phyloP scores from a whole-genome alignment of 441 rosid species.

The Jatropha multifida region DNA sequence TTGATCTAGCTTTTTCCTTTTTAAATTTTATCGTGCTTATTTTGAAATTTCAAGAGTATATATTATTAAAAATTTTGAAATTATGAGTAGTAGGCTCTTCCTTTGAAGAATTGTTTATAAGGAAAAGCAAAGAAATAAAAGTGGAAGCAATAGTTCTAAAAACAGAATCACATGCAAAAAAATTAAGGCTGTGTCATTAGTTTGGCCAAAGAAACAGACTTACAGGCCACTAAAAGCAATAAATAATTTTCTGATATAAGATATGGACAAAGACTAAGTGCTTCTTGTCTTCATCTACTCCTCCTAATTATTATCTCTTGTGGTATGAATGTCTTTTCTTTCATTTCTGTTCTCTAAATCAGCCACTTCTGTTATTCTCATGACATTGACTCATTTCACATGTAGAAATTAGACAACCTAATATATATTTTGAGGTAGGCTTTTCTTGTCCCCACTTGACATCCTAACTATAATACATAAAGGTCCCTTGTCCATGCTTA shows the following conservation, averaged over 20 bases:
- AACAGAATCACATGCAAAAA: neutral
- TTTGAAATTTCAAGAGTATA: no score
- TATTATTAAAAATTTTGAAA: no score
- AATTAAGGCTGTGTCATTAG: no score
- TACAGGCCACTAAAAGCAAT: neutral
- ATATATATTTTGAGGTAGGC: neutral
- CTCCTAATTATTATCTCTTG: neutral
- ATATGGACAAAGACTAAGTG: neutral
- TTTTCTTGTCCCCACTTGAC: slow-evolving; percentile 1
- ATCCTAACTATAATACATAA: slow-evolving; percentile 8
- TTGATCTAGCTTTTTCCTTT: neutral
- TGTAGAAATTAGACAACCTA: neutral
- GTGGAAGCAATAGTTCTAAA: neutral
- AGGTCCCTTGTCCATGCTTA: neutral
- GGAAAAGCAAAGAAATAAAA: no score
- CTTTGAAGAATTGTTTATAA: no score
- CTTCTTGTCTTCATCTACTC: neutral
- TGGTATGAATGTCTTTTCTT: neutral
- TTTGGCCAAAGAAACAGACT: neutral
- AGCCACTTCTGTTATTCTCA: neutral
- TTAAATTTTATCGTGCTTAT: neutral
- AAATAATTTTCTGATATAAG: neutral
- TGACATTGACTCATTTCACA: slow-evolving; percentile 7
- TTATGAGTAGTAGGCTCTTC: no score
- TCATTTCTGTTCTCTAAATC: neutral